Conservation (phyloP, 169 alveolate genomes). For the Plasmodium cynomolgi region DNA sequence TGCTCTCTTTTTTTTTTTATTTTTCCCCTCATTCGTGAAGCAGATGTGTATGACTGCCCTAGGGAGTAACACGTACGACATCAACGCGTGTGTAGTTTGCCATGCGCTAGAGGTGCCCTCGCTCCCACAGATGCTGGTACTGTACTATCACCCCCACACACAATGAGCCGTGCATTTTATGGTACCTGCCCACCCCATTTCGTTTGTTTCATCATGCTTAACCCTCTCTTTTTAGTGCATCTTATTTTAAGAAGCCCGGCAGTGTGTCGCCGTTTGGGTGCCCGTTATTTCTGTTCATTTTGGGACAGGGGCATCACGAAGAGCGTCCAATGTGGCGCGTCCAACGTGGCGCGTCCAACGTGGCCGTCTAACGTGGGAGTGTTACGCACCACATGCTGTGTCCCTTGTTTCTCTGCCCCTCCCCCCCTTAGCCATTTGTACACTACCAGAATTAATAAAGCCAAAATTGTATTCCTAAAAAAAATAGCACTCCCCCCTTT, state of each 20-base stretch:
- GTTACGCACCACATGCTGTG: not conserved
- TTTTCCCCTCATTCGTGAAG: not conserved
- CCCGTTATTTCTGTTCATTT: not conserved
- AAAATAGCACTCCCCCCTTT: not conserved
- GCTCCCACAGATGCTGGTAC: not conserved
- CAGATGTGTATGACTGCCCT: not conserved
- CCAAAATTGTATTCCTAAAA: not conserved
- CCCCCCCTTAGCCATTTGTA: not conserved
- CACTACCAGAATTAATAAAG: not conserved
- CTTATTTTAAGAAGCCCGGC: not conserved
- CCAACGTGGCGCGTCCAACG: not conserved
- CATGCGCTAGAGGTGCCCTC: not conserved
- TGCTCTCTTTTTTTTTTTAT: not conserved
- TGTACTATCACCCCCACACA: not conserved
- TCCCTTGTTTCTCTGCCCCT: not conserved
- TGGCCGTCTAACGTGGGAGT: not conserved
- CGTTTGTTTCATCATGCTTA: not conserved
- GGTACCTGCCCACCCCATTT: not conserved
- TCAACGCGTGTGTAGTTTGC: not conserved
- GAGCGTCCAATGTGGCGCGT: not conserved
- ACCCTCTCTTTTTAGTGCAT: not conserved
- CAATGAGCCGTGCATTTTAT: not conserved
- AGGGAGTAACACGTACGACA: not conserved
- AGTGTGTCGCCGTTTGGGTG: not conserved
- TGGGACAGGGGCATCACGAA: not conserved